A percentile compares a stretch with the other conserved stretches of the same genome.
Evolutionary conservation across 2,329 filamentous ascomycete species (phyloP).

Genomic region (Verticillium tricorpus): DNA sequence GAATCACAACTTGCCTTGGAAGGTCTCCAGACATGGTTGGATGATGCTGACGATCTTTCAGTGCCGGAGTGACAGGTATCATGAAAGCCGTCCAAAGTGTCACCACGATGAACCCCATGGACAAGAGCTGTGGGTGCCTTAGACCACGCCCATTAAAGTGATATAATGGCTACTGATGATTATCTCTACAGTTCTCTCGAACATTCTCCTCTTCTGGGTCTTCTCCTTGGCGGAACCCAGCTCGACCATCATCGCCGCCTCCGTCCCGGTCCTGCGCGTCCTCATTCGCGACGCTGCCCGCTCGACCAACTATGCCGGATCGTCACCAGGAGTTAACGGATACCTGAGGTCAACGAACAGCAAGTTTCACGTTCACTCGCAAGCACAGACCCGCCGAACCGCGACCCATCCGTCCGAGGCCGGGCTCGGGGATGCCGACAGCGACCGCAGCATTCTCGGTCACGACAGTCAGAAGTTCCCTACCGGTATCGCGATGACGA

Average conservation of each 20-base stretch:
- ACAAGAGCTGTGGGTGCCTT: conserved; percentile 11
- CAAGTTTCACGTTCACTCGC: conserved; percentile 1
- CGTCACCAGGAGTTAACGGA: not conserved
- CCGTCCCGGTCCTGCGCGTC: conserved; percentile 22
- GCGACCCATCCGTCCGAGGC: not conserved
- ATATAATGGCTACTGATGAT: not conserved
- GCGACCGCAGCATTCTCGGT: conserved; percentile 10
- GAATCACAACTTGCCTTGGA: not conserved
- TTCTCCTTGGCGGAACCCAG: conserved; percentile 22
- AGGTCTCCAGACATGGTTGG: not conserved
- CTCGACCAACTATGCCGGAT: not conserved
- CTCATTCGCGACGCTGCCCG: conserved; percentile 6
- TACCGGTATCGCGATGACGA: conserved; percentile 14
- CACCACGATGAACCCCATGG: conserved; percentile 11
- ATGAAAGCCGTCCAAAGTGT: conserved; percentile 17
- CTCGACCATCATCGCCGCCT: conserved; percentile 25
- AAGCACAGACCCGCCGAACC: not conserved
- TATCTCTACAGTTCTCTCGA: not conserved
- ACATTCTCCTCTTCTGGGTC: conserved; percentile 8
- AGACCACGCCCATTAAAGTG: not conserved
- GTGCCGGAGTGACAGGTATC: conserved; percentile 6
- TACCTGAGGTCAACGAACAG: not conserved
- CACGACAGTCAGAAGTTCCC: conserved; percentile 1
- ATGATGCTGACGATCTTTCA: not conserved
- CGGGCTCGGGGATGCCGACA: conserved; percentile 1